phyloP scores from a whole-genome alignment of 2,329 filamentous ascomycete species.

The Phoma sp. region DNA sequence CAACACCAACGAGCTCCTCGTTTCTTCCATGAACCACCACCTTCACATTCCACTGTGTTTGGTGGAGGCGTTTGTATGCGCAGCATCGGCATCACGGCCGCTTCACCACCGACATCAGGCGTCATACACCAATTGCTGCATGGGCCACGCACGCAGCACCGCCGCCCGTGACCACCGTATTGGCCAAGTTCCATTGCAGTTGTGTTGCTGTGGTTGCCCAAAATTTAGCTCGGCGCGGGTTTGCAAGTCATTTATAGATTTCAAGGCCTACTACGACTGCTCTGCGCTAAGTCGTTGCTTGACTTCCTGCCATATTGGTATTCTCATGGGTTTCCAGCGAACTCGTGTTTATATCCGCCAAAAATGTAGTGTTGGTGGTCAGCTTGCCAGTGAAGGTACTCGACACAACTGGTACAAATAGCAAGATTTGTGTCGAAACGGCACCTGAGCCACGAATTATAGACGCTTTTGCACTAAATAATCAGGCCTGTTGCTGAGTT shows the following conservation, averaged over 20 bases:
- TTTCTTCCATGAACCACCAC: background rate
- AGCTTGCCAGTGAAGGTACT: too few species aligned
- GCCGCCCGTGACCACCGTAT: constrained; percentile 1
- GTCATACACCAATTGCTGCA: background rate
- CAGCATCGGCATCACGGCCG: constrained; percentile 5
- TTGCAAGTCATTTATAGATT: background rate
- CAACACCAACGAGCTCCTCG: constrained; percentile 7
- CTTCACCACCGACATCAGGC: constrained; percentile 1
- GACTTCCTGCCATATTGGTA: too few species aligned
- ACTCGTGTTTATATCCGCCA: too few species aligned
- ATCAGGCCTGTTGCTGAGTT: too few species aligned
- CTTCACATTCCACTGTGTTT: background rate
- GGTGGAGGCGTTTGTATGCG: background rate
- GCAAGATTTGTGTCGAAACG: too few species aligned
- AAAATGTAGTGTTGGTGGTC: too few species aligned
- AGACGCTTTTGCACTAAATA: too few species aligned
- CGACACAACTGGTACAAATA: too few species aligned
- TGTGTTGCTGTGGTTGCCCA: background rate
- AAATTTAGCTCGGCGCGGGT: background rate
- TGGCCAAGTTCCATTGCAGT: constrained; percentile 3
- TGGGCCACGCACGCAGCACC: constrained; percentile 9
- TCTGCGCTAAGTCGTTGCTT: background rate
- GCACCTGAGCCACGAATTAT: too few species aligned
- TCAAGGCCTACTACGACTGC: background rate
- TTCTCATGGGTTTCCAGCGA: too few species aligned